phyloP scores from a whole-genome alignment of 495 filamentous ascomycete genomes.

The Penicillium riverlandense region DNA sequence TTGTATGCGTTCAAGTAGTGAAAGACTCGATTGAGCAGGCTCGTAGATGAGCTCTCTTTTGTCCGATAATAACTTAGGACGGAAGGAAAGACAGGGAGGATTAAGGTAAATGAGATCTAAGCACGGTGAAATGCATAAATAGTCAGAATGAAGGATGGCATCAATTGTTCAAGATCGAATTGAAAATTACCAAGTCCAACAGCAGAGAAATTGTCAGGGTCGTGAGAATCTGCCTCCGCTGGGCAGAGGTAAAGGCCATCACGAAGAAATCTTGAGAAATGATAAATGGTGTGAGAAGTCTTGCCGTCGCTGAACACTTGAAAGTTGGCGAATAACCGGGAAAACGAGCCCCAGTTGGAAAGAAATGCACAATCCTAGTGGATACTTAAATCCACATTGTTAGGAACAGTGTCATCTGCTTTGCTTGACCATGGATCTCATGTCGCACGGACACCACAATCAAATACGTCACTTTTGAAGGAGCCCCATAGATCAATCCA shows the following conservation, averaged over 20 bases:
- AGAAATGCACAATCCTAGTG: too few relatives aligned
- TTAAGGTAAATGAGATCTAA: constrained; percentile 90
- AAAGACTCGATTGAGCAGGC: constrained; percentile 72
- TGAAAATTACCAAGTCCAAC: constrained; percentile 56
- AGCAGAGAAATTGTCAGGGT: constrained; percentile 69
- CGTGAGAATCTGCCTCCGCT: constrained; percentile 52
- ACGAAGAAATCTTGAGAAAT: too few relatives aligned
- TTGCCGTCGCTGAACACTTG: too few relatives aligned
- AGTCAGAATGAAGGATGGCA: constrained; percentile 16
- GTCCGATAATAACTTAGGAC: constrained; percentile 92
- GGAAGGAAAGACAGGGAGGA: constrained; percentile 90
- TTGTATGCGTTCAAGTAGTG: constrained; percentile 91
- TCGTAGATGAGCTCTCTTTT: constrained; percentile 43
- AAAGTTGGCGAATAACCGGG: too few relatives aligned
- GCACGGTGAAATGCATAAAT: not conserved
- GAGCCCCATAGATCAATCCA: too few relatives aligned
- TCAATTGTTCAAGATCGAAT: constrained; percentile 6
- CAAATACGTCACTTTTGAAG: too few relatives aligned
- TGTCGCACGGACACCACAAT: too few relatives aligned
- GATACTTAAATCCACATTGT: too few relatives aligned
- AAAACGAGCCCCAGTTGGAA: too few relatives aligned
- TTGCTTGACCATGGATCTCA: too few relatives aligned
- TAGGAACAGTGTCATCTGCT: too few relatives aligned
- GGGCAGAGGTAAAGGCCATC: not conserved
- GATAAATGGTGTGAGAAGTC: too few relatives aligned